These are phyloP conservation scores for Cryphonectria carpinicola DNA, from an alignment of 2,329 filamentous ascomycete species.

Conservation along the genomic window DNA sequence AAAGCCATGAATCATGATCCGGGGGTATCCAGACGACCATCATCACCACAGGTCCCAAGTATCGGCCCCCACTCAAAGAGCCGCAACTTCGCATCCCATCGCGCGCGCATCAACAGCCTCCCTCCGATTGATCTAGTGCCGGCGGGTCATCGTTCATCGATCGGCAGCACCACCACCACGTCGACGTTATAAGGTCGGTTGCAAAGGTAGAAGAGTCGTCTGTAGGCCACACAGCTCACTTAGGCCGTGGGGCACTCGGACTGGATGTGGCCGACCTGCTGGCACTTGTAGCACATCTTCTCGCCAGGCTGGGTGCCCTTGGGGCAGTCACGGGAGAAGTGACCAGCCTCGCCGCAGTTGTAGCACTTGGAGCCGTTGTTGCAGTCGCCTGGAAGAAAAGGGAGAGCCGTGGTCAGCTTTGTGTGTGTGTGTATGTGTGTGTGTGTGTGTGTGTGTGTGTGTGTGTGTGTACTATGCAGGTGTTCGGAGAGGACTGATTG, in stretches of 20 bases:
- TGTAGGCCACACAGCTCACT: constrained; percentile 33
- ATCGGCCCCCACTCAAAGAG: constrained; percentile 28
- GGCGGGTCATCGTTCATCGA: constrained; percentile 22
- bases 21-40: constrained; percentile 32
- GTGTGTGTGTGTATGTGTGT: too few relatives aligned
- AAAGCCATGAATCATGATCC: constrained; percentile 31
- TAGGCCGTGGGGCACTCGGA: constrained; percentile 86
- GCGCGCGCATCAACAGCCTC: constrained; percentile 29
- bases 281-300: constrained; percentile 98
- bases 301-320: constrained; percentile 85
- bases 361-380: constrained; percentile 99
- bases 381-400: constrained; percentile 69
- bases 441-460: too few relatives aligned
- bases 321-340: constrained; percentile 94
- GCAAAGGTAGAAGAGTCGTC: constrained; percentile 29
- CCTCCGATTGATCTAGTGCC: constrained; percentile 24
- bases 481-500: too few relatives aligned
- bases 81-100: constrained; percentile 31
- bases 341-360: constrained; percentile 94
- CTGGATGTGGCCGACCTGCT: constrained; percentile 86
- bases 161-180: constrained; percentile 19
- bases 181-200: constrained; percentile 29
- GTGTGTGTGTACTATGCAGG: background rate
- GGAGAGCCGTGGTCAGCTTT: constrained; percentile 22
- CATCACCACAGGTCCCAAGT: constrained; percentile 31